Conservation (phyloP, 192 early-diverging fungal species). For the Coemansia reversa region DNA sequence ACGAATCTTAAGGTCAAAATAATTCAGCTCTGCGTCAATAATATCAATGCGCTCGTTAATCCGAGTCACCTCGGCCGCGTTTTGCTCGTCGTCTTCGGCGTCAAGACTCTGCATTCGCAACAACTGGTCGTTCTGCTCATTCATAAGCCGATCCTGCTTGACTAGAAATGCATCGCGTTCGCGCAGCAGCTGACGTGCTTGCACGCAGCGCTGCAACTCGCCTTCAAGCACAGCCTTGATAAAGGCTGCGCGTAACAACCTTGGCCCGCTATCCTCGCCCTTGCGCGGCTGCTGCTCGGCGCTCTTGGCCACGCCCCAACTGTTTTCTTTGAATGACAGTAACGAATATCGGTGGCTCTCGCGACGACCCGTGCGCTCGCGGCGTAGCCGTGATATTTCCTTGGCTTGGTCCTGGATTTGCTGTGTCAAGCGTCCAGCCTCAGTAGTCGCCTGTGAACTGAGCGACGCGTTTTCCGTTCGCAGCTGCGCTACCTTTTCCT, state of each 20-base stretch:
- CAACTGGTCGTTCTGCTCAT: conserved; percentile 45
- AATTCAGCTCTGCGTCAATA: conserved; percentile 51
- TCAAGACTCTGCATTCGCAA: conserved; percentile 29
- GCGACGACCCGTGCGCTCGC: conserved; percentile 33
- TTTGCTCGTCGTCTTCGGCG: conserved; percentile 9
- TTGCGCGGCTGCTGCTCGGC: neutral
- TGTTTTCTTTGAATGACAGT: conserved; percentile 38
- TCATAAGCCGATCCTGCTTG: conserved; percentile 47
- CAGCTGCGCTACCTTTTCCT: conserved; percentile 30
- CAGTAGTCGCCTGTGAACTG: conserved; percentile 14
- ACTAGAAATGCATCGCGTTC: conserved; percentile 44
- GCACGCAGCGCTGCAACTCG: conserved; percentile 49
- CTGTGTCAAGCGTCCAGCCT: conserved; percentile 29
- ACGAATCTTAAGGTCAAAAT: conserved; percentile 52
- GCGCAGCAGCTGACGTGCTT: conserved; percentile 41
- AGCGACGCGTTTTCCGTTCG: conserved; percentile 18
- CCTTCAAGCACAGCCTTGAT: conserved; percentile 42
- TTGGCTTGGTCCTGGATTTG: conserved; percentile 50
- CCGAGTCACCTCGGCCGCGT: conserved; percentile 15
- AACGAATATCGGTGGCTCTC: conserved; percentile 41
- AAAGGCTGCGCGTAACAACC: conserved; percentile 47
- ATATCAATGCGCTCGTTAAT: conserved; percentile 43
- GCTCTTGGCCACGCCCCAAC: conserved; percentile 31
- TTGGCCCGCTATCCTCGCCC: conserved; percentile 15
- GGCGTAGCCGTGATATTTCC: conserved; percentile 43